These are phyloP conservation scores for Ascochyta viciae-villosae DNA, from an alignment of 2,329 filamentous ascomycete species.

Conservation along the genomic window DNA sequence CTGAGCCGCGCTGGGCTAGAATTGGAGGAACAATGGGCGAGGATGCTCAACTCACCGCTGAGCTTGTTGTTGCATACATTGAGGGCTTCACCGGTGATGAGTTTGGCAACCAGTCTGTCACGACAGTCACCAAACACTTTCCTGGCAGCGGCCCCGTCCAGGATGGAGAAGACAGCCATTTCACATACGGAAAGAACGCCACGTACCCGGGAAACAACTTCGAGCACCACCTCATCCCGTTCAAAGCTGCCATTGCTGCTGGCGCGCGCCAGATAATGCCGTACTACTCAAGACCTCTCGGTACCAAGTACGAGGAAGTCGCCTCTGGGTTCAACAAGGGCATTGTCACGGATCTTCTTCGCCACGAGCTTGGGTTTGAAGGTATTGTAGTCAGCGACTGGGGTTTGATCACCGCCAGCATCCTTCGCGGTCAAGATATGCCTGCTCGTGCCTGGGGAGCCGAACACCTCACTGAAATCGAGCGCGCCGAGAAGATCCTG, in stretches of 20 bases:
- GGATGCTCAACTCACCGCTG: conserved; percentile 52
- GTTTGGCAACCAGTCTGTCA: conserved; percentile 55
- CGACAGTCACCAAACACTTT: conserved; percentile 62
- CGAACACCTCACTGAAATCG: conserved; percentile 53
- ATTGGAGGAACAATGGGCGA: conserved; percentile 58
- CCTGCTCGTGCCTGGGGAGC: conserved; percentile 60
- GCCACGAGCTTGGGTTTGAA: conserved; percentile 57
- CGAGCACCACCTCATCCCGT: conserved; percentile 60
- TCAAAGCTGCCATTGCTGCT: conserved; percentile 59
- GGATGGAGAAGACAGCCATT: conserved; percentile 61
- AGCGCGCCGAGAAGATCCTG: conserved; percentile 55
- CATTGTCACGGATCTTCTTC: conserved; percentile 59
- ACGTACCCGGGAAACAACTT: conserved; percentile 60
- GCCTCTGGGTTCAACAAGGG: conserved; percentile 61
- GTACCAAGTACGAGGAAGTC: conserved; percentile 56
- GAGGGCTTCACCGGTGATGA: conserved; percentile 57
- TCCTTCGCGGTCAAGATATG: conserved; percentile 55
- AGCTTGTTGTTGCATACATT: conserved; percentile 54
- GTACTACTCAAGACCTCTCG: conserved; percentile 59
- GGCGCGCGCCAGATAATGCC: conserved; percentile 62
- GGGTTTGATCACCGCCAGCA: conserved; percentile 59
- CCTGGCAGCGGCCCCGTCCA: conserved; percentile 59
- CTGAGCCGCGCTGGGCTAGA: conserved; percentile 61
- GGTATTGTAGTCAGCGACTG: conserved; percentile 63
- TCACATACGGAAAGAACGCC: conserved; percentile 59